phyloP scores from a whole-genome alignment of 1,284 basidiomycete species.

The Ceratobasidium sp. region DNA sequence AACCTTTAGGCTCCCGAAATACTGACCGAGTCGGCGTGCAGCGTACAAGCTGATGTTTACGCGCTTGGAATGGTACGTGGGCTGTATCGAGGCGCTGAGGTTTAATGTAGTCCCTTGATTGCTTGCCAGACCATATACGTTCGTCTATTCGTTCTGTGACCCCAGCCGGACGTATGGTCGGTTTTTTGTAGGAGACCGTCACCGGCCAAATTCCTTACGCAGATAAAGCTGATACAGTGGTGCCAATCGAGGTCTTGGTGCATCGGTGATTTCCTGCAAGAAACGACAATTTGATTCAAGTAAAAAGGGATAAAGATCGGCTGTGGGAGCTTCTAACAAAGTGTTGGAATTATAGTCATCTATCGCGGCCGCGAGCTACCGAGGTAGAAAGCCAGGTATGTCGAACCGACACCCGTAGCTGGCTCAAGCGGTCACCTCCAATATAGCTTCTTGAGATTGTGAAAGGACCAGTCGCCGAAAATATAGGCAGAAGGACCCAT shows the following conservation, averaged over 20 bases:
- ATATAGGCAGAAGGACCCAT: no score
- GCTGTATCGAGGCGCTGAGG: no score
- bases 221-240: not conserved
- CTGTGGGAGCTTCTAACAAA: not conserved
- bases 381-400: not conserved
- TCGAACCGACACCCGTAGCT: no score
- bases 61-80: constrained; percentile 12
- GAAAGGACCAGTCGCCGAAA: no score
- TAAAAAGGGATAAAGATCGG: not conserved
- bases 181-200: not conserved
- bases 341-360: not conserved
- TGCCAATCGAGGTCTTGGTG: not conserved
- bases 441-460: no score
- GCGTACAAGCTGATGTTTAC: not conserved
- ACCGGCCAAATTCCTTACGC: not conserved
- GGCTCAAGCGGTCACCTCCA: no score
- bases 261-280: not conserved
- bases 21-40: not conserved
- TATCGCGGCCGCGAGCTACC: not conserved
- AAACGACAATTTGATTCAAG: not conserved
- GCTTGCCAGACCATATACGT: not conserved
- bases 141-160: not conserved
- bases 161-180: not conserved
- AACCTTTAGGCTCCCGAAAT: constrained; percentile 17
- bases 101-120: not conserved